These are phyloP conservation scores for Litchi chinensis DNA, from an alignment of 345 rosid species.

Conservation along the genomic window DNA sequence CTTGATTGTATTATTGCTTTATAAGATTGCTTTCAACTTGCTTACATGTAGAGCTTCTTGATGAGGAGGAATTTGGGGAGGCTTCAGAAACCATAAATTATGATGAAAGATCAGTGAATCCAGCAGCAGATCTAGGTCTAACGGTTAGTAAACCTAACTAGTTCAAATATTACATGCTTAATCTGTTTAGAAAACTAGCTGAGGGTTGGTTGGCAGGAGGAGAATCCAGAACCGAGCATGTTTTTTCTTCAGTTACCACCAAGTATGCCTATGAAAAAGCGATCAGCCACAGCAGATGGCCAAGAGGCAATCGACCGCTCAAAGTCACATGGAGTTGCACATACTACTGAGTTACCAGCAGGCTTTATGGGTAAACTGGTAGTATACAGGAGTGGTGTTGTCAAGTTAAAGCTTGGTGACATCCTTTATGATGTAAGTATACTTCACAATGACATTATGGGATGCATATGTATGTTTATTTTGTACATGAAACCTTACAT, in stretches of 20 bases:
- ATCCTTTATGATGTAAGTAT: slow-evolving; percentile 69
- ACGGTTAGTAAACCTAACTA: slow-evolving; percentile 44
- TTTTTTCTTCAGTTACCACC: slow-evolving; percentile 73
- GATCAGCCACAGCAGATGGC: slow-evolving; percentile 38
- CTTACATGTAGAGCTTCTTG: slow-evolving; percentile 59
- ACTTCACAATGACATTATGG: slow-evolving; percentile 7
- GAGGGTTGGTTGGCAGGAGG: slow-evolving; percentile 52
- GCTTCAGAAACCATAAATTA: slow-evolving; percentile 25
- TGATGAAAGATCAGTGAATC: slow-evolving; percentile 49
- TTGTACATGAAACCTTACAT: not conserved
- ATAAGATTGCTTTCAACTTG: slow-evolving; percentile 7
- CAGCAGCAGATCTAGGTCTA: slow-evolving; percentile 59
- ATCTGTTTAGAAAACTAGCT: slow-evolving; percentile 15
- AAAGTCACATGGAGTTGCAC: slow-evolving; percentile 16
- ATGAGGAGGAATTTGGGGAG: slow-evolving; percentile 72
- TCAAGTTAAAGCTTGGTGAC: slow-evolving; percentile 83
- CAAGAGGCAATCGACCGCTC: slow-evolving; percentile 36
- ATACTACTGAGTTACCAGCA: slow-evolving; percentile 46
- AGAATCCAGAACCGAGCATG: slow-evolving; percentile 57
- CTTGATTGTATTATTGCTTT: not conserved
- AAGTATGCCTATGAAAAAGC: slow-evolving; percentile 55
- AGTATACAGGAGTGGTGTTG: slow-evolving; percentile 79
- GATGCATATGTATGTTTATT: not conserved
- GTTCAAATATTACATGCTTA: slow-evolving; percentile 13
- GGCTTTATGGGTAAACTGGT: slow-evolving; percentile 88